Conservation (phyloP, 2,329 filamentous ascomycete genomes). For the Sporothrix pallida region DNA sequence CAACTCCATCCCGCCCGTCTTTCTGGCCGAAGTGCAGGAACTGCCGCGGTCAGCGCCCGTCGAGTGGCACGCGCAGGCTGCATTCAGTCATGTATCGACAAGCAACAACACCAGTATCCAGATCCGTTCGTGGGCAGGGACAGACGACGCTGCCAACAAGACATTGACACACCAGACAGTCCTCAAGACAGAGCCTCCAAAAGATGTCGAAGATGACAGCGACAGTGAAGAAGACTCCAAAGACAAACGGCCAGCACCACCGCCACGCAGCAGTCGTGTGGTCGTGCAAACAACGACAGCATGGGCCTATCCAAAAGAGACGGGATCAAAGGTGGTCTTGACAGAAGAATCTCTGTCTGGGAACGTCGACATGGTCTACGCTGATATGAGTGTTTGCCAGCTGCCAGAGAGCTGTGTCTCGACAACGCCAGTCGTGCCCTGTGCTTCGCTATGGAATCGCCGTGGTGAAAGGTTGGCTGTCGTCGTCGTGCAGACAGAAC, state of each 20-base stretch:
- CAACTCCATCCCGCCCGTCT: constrained; percentile 64
- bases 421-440: constrained; percentile 48
- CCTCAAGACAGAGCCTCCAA: not conserved
- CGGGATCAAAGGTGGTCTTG: no score
- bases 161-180: constrained; percentile 17
- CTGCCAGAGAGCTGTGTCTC: not conserved
- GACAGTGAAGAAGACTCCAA: not conserved
- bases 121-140: not conserved
- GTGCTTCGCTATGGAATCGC: constrained; percentile 51
- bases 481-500: constrained; percentile 43
- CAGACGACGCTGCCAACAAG: not conserved
- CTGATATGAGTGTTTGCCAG: constrained; percentile 24
- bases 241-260: constrained; percentile 11
- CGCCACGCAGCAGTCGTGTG: constrained; percentile 18
- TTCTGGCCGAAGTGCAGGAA: constrained; percentile 75
- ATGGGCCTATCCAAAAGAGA: not conserved
- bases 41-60: constrained; percentile 76
- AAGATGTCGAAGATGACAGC: constrained; percentile 23
- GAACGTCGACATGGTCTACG: constrained; percentile 34
- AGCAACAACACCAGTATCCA: constrained; percentile 14
- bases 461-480: constrained; percentile 46
- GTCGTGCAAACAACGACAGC: constrained; percentile 18
- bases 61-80: constrained; percentile 81
- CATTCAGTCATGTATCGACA: constrained; percentile 52
- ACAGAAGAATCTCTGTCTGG: not conserved